Evolutionary conservation across 352 stramenopile genomes (phyloP).

Genomic region (Stramenopiles sp.): DNA sequence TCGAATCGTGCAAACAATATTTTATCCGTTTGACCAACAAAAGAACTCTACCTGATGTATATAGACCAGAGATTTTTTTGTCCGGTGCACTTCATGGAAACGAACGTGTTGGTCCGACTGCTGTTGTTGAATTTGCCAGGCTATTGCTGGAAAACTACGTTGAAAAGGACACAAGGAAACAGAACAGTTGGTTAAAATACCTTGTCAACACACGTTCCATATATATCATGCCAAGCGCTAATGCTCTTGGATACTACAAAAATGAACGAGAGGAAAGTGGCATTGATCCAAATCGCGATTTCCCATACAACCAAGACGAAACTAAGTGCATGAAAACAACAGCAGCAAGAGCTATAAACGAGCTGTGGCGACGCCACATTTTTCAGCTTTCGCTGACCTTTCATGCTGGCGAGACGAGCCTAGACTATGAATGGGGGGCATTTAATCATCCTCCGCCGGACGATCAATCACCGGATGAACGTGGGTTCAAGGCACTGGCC

Average conservation of each 20-base stretch:
- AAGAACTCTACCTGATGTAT: conserved; percentile 39
- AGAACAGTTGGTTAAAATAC: conserved; percentile 12
- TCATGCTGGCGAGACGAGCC: conserved; percentile 84
- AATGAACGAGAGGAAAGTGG: conserved; percentile 49
- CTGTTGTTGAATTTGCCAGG: conserved; percentile 58
- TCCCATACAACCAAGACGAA: conserved; percentile 71
- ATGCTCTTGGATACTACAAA: conserved; percentile 73
- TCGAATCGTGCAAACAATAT: conserved; percentile 44
- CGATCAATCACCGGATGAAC: neutral
- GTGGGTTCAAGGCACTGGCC: conserved; percentile 12
- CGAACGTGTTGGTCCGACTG: conserved; percentile 70
- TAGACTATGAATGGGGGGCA: conserved; percentile 93
- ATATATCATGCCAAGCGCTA: conserved; percentile 68
- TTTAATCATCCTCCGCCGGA: conserved; percentile 49
- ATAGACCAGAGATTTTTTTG: conserved; percentile 78
- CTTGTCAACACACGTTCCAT: conserved; percentile 31
- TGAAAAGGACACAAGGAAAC: neutral
- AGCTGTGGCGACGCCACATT: conserved; percentile 83
- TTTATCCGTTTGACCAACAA: conserved; percentile 65
- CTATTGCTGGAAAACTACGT: conserved; percentile 48
- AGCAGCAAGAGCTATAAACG: conserved; percentile 80
- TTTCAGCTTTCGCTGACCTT: conserved; percentile 93
- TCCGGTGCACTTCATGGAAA: conserved; percentile 84
- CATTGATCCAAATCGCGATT: conserved; percentile 94
- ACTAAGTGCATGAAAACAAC: conserved; percentile 80